Conservation (phyloP, 768 basidiomycete species). For the Pleurotus giganteus region DNA sequence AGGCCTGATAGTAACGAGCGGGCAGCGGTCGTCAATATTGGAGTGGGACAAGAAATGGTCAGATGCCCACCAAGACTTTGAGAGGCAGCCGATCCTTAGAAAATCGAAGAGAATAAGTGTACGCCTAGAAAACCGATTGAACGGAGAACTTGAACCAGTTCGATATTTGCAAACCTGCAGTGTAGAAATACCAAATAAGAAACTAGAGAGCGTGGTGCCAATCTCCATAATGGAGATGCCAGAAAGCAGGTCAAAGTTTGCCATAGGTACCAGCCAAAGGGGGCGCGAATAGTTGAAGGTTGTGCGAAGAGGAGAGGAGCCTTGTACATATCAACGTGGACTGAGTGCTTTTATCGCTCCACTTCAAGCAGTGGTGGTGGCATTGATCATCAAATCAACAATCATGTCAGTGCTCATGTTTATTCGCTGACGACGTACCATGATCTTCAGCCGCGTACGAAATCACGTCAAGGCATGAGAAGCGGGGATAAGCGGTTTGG, state of each 20-base stretch:
- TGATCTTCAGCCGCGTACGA: no score
- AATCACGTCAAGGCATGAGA: no score
- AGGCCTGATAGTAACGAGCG: neutral
- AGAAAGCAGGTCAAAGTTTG: neutral
- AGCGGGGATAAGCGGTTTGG: no score
- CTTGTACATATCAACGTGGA: no score
- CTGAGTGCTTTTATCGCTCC: no score
- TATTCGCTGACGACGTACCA: no score
- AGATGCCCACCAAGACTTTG: neutral
- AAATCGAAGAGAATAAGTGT: constrained; percentile 2
- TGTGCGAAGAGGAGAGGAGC: no score
- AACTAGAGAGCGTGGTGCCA: neutral
- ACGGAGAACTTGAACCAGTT: neutral
- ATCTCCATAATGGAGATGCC: neutral
- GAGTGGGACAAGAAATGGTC: neutral
- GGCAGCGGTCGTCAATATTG: neutral
- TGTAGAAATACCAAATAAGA: constrained; percentile 2
- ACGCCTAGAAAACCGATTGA: neutral
- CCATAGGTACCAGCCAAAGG: neutral
- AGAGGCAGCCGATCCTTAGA: neutral
- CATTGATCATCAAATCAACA: no score
- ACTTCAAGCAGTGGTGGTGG: no score
- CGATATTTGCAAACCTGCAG: neutral
- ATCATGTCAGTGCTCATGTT: no score
- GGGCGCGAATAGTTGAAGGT: no score